phyloP scores from a whole-genome alignment of 176 grass and related monocot species.

The Avena sativa region DNA sequence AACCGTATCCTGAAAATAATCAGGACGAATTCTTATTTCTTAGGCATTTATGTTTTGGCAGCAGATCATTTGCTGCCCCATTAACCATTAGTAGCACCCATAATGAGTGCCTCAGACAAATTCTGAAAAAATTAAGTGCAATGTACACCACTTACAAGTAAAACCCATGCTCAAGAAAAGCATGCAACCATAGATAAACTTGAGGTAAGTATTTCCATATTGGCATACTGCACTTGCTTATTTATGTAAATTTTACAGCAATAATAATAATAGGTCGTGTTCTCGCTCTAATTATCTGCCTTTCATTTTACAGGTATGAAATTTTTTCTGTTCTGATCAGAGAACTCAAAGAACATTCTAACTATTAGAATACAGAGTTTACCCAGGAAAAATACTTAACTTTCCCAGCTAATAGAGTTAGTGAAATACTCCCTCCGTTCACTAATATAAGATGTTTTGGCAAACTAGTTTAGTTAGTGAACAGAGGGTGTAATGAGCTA shows the following conservation, averaged over 20 bases:
- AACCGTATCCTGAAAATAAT: conserved; percentile 55
- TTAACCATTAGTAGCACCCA: conserved; percentile 22
- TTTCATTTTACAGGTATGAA: conserved; percentile 11
- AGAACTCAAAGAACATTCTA: conserved; percentile 11
- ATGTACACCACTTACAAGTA: neutral
- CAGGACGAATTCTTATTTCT: neutral
- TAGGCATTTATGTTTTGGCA: conserved; percentile 34
- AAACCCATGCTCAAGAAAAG: conserved; percentile 36
- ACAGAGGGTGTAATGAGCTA: neutral
- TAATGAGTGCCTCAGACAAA: conserved; percentile 21
- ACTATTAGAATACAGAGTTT: neutral
- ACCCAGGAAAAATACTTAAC: neutral
- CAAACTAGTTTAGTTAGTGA: neutral
- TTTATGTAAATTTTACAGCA: conserved; percentile 20
- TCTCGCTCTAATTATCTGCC: neutral
- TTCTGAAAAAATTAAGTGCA: conserved; percentile 24
- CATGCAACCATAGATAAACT: conserved; percentile 16
- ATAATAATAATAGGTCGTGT: neutral
- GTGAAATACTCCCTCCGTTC: neutral
- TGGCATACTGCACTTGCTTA: neutral
- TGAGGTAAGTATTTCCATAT: conserved; percentile 16
- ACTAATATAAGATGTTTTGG: too few species aligned
- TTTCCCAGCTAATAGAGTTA: neutral
- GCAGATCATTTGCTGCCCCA: conserved; percentile 14
- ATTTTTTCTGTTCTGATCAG: conserved; percentile 14